Conservation (phyloP, 2,329 filamentous ascomycete species). For the Dactylellina cionopaga region DNA sequence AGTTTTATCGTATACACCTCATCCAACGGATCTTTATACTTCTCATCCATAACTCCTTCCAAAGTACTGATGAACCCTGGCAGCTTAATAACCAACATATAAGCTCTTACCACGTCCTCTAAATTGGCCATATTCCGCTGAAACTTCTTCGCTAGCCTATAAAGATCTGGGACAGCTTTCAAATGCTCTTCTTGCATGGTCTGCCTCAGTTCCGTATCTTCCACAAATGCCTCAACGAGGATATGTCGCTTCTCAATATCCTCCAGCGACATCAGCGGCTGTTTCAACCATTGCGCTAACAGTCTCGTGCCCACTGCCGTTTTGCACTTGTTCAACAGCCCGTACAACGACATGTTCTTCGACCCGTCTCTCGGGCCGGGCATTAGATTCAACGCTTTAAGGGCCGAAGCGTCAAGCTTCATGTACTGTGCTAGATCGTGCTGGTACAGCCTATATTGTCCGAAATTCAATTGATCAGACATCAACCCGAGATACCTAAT, state of each 20-base stretch:
- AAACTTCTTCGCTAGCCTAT: slow-evolving; percentile 91
- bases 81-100: slow-evolving; percentile 91
- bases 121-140: slow-evolving; percentile 89
- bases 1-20: slow-evolving; percentile 87
- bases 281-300: slow-evolving; percentile 95
- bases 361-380: slow-evolving; percentile 90
- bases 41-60: slow-evolving; percentile 93
- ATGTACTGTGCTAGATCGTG: slow-evolving; percentile 97
- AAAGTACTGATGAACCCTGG: slow-evolving; percentile 89
- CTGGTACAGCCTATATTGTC: slow-evolving; percentile 96
- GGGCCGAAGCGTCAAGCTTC: slow-evolving; percentile 93
- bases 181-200: slow-evolving; percentile 97
- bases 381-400: slow-evolving; percentile 96
- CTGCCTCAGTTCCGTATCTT: slow-evolving; percentile 90
- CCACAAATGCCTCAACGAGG: slow-evolving; percentile 92
- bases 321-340: slow-evolving; percentile 95
- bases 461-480: slow-evolving; percentile 92
- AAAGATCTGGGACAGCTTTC: slow-evolving; percentile 90
- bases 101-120: slow-evolving; percentile 93
- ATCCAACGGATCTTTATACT: slow-evolving; percentile 87
- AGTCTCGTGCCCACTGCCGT: slow-evolving; percentile 90
- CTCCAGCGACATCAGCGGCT: slow-evolving; percentile 88
- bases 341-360: slow-evolving; percentile 98
- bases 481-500: slow-evolving; percentile 88
- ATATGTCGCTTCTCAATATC: slow-evolving; percentile 93